Evolutionary conservation across 768 basidiomycete genomes (phyloP), one percentile per base, ranked within the genome.

Genomic region (Podaxis sp.): DNA sequence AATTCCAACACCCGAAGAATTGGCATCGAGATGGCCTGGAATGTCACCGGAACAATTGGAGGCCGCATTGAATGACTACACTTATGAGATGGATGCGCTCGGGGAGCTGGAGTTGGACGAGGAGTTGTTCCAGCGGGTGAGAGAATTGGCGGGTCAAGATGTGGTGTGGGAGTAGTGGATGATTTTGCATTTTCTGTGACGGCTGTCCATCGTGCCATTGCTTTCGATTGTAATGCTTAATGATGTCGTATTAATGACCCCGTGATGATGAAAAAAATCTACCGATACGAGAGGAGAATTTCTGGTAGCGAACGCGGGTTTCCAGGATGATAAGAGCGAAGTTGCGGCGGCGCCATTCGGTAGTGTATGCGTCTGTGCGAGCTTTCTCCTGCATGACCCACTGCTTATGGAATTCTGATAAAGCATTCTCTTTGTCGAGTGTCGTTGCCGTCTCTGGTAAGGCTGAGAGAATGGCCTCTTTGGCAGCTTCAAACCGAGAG

Each of bases 401-500:
- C 66, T 82, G 81, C 53, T 75, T 78, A 76, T 90, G 91, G 74
- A 94, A 93, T 46, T 82, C 81, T 17, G 90, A 87, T 26, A 93
- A 77, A 0, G 87, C 87, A n/a, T 76, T 74, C 71, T 94, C 91
- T 68, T 81, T 87, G 69, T 84, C 83, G 48, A 84, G 77, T 0
- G 78, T 54, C 0, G 84, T 77, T 7, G 83, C 76, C 2, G 78
- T 73, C 8, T 78, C 70, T 0, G 88, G 87, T 28, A 91, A 79
- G 58, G 84, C 80, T 8, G 78, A 70, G 12, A 92, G 77, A 22
- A 86, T 76, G 10, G 84, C 80, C 24, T 80, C 74, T 74, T 88
- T 90, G 37, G 85, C 90, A 8, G 82, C 78, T 70, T 91, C 86
- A 70, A 93, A 94, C n/a, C 92, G 87, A 10, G 81, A 78, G 71